Conservation (phyloP, 192 early-diverging fungal species). For the Coemansia sp. region DNA sequence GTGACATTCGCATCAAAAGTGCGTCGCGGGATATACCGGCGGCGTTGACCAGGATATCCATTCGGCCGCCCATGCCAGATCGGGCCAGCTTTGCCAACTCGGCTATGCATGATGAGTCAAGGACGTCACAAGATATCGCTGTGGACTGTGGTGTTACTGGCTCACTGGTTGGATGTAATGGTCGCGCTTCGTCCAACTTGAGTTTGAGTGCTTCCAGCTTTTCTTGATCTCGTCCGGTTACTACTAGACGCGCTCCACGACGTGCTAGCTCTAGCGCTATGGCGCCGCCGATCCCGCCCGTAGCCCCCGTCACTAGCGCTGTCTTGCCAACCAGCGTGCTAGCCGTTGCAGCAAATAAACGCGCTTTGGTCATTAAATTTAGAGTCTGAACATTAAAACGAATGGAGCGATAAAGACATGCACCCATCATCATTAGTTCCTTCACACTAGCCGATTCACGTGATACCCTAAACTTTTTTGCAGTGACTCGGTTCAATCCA, state of each 20-base stretch:
- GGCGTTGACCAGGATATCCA: slow-evolving; percentile 39
- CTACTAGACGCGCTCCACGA: slow-evolving; percentile 60
- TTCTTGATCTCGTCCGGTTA: slow-evolving; percentile 61
- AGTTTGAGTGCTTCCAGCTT: slow-evolving; percentile 31
- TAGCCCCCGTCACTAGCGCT: slow-evolving; percentile 70
- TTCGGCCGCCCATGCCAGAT: neutral
- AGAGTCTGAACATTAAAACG: neutral
- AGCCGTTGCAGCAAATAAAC: neutral
- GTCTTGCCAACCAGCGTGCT: slow-evolving; percentile 33
- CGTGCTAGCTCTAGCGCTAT: slow-evolving; percentile 64
- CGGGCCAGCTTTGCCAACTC: neutral
- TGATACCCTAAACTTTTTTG: slow-evolving; percentile 40
- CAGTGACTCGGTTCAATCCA: neutral
- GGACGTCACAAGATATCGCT: slow-evolving; percentile 23
- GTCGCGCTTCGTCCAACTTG: slow-evolving; percentile 3
- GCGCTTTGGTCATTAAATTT: slow-evolving; percentile 9
- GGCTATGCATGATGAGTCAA: neutral
- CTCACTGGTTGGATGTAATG: neutral
- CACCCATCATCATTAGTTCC: neutral
- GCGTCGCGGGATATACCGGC: slow-evolving; percentile 62
- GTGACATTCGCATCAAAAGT: slow-evolving; percentile 54
- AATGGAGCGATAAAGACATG: neutral
- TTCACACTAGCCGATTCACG: slow-evolving; percentile 10
- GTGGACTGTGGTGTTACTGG: neutral
- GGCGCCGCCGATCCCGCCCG: slow-evolving; percentile 77